A percentile compares a stretch with the other conserved stretches of the same genome.
Conservation (phyloP, 164 flowering plant genomes). For the Litsea cubeba region DNA sequence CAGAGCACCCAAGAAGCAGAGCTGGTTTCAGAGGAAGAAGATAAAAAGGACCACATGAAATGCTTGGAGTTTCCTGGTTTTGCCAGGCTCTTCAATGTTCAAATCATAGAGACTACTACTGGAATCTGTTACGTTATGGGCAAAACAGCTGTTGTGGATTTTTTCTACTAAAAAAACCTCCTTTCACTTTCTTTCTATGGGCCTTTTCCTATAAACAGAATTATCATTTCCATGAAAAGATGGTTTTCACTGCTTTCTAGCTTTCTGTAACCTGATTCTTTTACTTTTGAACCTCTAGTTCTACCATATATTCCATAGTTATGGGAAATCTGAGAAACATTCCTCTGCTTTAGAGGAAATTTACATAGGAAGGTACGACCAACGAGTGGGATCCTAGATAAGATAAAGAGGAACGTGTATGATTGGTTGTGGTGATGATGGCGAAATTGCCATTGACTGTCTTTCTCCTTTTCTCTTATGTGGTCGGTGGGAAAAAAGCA, state of each 20-base stretch:
- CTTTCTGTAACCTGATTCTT: no score
- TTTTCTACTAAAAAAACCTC: background rate
- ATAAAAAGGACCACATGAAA: conserved; percentile 41
- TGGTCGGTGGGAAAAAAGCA: no score
- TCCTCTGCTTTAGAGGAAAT: background rate
- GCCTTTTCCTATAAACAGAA: background rate
- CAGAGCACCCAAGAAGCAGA: conserved; percentile 11
- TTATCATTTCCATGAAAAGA: background rate
- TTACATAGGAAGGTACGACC: background rate
- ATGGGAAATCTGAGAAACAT: background rate
- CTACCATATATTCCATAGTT: no score
- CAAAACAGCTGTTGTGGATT: conserved; percentile 15
- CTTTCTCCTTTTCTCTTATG: no score
- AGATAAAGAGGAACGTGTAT: no score
- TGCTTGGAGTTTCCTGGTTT: conserved; percentile 46
- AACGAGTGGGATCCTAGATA: no score
- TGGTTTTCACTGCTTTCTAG: no score
- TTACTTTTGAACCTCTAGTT: no score
- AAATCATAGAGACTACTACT: conserved; percentile 30
- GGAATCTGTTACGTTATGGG: conserved; percentile 67
- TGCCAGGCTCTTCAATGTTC: conserved; percentile 31
- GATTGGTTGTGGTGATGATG: no score
- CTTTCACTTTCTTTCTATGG: background rate
- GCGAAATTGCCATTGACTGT: no score
- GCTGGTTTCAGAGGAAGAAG: conserved; percentile 9